Evolutionary conservation across 345 rosid genomes (phyloP).

Genomic region (Clausena lansium): DNA sequence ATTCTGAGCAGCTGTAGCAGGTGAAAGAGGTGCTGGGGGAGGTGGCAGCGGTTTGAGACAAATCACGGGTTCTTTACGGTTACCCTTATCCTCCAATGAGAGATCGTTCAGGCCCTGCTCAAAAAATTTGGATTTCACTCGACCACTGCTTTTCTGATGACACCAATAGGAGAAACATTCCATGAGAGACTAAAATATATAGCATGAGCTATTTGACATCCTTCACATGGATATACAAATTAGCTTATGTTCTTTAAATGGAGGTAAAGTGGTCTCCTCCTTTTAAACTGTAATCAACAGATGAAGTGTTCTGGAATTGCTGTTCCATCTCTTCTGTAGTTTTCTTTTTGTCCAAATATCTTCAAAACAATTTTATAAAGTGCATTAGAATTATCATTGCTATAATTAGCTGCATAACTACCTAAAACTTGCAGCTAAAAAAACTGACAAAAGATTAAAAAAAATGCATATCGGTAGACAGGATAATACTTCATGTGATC

Average conservation of each 20-base stretch:
- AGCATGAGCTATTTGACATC: neutral
- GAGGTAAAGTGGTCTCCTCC: conserved; percentile 82
- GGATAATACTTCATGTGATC: conserved; percentile 86
- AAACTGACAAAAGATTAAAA: neutral
- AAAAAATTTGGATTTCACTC: conserved; percentile 46
- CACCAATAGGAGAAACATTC: conserved; percentile 7
- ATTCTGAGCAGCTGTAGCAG: conserved; percentile 33
- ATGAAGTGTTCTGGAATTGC: conserved; percentile 74
- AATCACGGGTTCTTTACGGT: conserved; percentile 47
- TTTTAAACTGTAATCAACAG: conserved; percentile 84
- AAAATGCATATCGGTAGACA: neutral
- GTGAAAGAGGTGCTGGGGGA: conserved; percentile 68
- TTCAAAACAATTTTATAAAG: conserved; percentile 20
- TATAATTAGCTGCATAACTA: neutral
- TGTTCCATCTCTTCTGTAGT: conserved; percentile 99
- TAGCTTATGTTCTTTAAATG: conserved; percentile 69
- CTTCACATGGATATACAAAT: conserved; percentile 3
- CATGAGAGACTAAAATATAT: neutral
- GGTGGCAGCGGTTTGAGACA: conserved; percentile 82
- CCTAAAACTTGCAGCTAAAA: conserved; percentile 8
- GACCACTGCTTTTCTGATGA: conserved; percentile 42
- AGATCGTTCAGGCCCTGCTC: conserved; percentile 61
- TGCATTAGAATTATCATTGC: neutral
- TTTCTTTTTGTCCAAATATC: conserved; percentile 94
- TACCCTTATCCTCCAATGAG: conserved; percentile 58